Conservation (phyloP, 176 grass and related monocot species). For the Triticum dicoccoides region DNA sequence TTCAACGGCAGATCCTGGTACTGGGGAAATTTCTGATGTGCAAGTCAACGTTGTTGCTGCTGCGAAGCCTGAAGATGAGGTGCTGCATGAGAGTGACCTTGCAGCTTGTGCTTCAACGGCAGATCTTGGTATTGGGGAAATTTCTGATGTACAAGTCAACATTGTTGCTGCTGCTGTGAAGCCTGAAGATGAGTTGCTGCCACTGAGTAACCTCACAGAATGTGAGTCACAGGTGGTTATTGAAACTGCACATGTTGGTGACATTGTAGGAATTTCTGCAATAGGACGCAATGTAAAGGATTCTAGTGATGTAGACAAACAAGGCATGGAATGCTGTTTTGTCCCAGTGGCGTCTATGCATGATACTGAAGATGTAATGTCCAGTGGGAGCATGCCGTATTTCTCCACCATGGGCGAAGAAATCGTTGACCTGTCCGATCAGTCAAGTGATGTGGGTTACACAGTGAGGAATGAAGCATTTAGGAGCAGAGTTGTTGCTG, state of each 20-base stretch:
- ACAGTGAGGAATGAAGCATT: background rate
- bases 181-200: background rate
- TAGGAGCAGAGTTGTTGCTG: background rate
- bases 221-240: background rate
- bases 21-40: background rate
- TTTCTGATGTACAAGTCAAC: background rate
- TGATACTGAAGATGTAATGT: background rate
- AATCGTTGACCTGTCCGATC: background rate
- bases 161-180: background rate
- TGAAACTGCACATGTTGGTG: background rate
- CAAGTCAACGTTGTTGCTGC: background rate
- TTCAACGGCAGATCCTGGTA: background rate
- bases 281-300: background rate
- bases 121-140: background rate
- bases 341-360: background rate
- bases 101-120: background rate
- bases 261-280: background rate
- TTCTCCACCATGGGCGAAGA: background rate
- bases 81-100: background rate
- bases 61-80: background rate
- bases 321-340: background rate
- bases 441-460: background rate
- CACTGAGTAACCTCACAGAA: background rate
- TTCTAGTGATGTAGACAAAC: background rate
- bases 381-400: background rate